A percentile compares a stretch with the other conserved stretches of the same genome.
Conservation (phyloP, 2,329 filamentous ascomycete genomes). For the Ophiostoma sp. region DNA sequence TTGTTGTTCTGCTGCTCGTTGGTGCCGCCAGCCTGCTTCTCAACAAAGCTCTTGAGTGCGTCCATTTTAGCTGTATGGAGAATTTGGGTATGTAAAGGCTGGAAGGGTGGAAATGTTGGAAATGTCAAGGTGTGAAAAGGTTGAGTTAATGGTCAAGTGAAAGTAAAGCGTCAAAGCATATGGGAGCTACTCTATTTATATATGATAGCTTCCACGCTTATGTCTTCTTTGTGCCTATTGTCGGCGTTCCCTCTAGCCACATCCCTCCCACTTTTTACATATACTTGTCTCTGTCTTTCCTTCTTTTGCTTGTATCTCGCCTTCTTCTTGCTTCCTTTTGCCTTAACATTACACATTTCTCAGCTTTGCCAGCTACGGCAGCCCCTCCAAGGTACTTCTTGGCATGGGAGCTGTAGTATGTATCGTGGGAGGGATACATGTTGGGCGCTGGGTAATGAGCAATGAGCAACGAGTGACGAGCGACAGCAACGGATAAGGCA, state of each 20-base stretch:
- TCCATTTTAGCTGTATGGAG: conserved; percentile 42
- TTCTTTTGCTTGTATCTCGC: background rate
- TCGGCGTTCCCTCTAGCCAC: no score
- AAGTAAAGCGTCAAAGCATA: background rate
- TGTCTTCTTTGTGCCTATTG: no score
- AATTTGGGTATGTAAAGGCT: background rate
- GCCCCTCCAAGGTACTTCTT: conserved; percentile 13
- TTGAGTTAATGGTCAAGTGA: background rate
- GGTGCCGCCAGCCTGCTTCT: conserved; percentile 32
- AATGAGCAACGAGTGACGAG: background rate
- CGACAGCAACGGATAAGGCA: background rate
- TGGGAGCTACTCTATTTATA: background rate
- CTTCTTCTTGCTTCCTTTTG: background rate
- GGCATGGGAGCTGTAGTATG: background rate
- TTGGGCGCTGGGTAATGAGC: background rate
- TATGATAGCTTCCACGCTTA: background rate
- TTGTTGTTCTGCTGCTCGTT: conserved; percentile 9
- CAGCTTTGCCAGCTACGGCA: no score
- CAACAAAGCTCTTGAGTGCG: conserved; percentile 47
- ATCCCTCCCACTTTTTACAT: no score
- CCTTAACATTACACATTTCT: no score
- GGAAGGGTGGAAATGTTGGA: background rate
- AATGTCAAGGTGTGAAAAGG: background rate
- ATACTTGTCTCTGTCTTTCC: background rate
- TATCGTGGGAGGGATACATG: no score